Evolutionary conservation across 768 basidiomycete genomes (phyloP).

Genomic region (Russula olivacea): DNA sequence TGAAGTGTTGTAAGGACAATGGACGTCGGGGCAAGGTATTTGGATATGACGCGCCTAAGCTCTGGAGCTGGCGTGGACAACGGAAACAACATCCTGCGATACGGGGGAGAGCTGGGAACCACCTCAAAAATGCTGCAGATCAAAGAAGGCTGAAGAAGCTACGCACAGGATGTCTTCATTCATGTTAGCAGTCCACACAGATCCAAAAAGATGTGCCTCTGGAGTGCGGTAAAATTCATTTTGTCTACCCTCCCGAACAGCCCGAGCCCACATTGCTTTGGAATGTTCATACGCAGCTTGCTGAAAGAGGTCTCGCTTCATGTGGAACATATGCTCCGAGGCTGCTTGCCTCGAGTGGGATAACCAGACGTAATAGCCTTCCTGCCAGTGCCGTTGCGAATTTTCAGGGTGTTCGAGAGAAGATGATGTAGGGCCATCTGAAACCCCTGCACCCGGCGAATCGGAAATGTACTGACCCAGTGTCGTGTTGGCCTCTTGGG

Average conservation of each 20-base stretch:
- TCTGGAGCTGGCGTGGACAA: conserved; percentile 54
- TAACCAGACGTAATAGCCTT: conserved; percentile 73
- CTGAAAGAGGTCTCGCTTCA: conserved; percentile 50
- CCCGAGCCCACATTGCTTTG: conserved; percentile 43
- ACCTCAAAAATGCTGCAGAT: background rate
- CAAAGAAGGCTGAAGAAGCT: background rate
- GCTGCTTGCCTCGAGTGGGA: conserved; percentile 47
- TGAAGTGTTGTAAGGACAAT: conserved; percentile 46
- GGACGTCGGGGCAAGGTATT: conserved; percentile 52
- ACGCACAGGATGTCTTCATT: conserved; percentile 23
- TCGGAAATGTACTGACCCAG: conserved; percentile 31
- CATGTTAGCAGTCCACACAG: conserved; percentile 20
- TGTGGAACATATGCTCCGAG: conserved; percentile 51
- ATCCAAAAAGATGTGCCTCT: conserved; percentile 19
- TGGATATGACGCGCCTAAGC: conserved; percentile 46
- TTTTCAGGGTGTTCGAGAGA: conserved; percentile 24
- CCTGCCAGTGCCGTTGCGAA: conserved; percentile 58
- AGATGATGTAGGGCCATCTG: conserved; percentile 12
- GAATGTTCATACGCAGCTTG: conserved; percentile 42
- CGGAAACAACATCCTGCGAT: conserved; percentile 47
- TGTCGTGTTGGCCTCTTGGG: conserved; percentile 20
- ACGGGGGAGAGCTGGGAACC: conserved; percentile 13
- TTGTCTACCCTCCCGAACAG: conserved; percentile 46
- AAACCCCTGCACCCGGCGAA: conserved; percentile 15
- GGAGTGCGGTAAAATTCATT: conserved; percentile 18